A percentile compares a stretch with the other conserved stretches of the same genome.
These are phyloP conservation scores for Lomentospora prolificans DNA, from an alignment of 2,329 filamentous ascomycete genomes.

Conservation along the genomic window DNA sequence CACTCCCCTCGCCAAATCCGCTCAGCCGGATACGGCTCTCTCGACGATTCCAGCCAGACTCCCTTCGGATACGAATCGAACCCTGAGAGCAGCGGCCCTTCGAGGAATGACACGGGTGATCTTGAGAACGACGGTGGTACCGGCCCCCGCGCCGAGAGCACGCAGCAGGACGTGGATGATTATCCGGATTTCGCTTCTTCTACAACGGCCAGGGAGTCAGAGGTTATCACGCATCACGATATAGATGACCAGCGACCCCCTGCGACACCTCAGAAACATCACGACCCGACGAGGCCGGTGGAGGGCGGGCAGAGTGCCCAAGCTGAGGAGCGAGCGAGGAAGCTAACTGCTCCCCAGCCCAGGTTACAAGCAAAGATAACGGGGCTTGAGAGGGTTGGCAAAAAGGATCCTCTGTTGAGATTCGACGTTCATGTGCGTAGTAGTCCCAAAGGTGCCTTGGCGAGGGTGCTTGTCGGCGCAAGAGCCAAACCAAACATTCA, in stretches of 20 bases:
- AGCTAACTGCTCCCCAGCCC: constrained; percentile 55
- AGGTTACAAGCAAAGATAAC: constrained; percentile 94
- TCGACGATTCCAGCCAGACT: constrained; percentile 6
- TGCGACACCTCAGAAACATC: constrained; percentile 15
- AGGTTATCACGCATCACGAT: background rate
- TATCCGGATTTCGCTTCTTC: background rate
- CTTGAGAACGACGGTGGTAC: background rate
- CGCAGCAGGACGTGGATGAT: background rate
- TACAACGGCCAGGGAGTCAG: background rate
- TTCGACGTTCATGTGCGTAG: constrained; percentile 85
- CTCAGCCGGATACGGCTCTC: background rate
- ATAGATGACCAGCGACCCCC: constrained; percentile 6
- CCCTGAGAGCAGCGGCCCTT: background rate
- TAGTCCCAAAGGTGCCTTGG: background rate
- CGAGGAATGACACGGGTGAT: background rate
- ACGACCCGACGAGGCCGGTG: constrained; percentile 16
- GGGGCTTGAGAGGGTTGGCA: constrained; percentile 80
- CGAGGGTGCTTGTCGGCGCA: background rate
- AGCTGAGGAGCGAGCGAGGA: constrained; percentile 36
- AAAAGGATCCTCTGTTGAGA: constrained; percentile 88
- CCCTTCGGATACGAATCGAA: constrained; percentile 7
- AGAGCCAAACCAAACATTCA: too few relatives aligned
- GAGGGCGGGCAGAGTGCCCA: constrained; percentile 7
- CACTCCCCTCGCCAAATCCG: background rate
- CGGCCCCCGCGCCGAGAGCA: background rate